Evolutionary conservation across 257 asterid species (phyloP), one percentile per base, ranked within the genome.

Genomic region (Lantana camara): DNA sequence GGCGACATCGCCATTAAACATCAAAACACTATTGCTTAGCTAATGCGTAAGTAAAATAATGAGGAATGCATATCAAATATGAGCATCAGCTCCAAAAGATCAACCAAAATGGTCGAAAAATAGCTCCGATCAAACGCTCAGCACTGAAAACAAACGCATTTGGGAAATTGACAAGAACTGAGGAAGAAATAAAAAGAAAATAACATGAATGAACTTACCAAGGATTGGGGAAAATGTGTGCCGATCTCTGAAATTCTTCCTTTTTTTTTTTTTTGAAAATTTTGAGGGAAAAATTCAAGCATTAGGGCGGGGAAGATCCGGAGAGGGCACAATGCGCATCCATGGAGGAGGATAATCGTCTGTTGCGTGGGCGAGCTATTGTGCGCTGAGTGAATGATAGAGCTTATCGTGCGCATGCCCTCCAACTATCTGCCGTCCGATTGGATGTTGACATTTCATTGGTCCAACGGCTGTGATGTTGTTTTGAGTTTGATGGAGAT

Each of bases 321-420:
- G 40, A 20, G 38, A 46, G 45, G 72, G 37, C 50, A 56, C 70
- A 49, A 9, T 42, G 77, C 73, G 55, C 74, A 64, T 75, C 81
- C 67, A 64, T 42, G 79, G 85, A 68, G 72, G 67, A 79, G 24
- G 77, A 75, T 57, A 62, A 34, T 56, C 67, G 51, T 54, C 54
- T 41, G 58, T 57, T 14, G 72, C 63, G 54, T 41, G 48, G 73
- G 56, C 27, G 57, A 64, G 77, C 84, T 75, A 79, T 38, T 20
- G 67, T 75, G 77, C 79, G 79, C 83, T 37, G 49, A 44, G 8
- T 24, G 67, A 60, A 34, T 14, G 40, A 63, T 65, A 5, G 51
- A 58, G 44, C 38, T 67, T 74, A 71, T 68, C 84, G 60, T 79
- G 79, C 73, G 79, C 81, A 60, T 67, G 57, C 14, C 50, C 27